These are phyloP conservation scores for Biancaea sappan DNA, from an alignment of 306 rosid genomes.

Conservation along the genomic window DNA sequence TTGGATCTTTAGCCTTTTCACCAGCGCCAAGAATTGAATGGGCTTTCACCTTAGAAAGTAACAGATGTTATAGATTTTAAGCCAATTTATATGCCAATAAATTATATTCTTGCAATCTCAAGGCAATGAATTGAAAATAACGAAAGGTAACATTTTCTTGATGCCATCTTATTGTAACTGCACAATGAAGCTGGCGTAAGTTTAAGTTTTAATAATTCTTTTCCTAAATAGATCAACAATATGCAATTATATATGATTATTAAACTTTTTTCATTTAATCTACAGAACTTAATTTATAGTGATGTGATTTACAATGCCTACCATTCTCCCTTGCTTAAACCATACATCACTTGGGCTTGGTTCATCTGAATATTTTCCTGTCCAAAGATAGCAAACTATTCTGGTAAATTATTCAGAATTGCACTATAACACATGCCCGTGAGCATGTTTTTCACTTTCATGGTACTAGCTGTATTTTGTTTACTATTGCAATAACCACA, in stretches of 20 bases:
- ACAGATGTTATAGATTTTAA: conserved; percentile 10
- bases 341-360: conserved; percentile 88
- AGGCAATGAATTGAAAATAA: conserved; percentile 16
- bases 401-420: conserved; percentile 23
- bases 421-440: not conserved
- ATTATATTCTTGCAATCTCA: not conserved
- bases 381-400: conserved; percentile 14
- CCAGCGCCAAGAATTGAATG: conserved; percentile 55
- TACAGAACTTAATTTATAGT: not conserved
- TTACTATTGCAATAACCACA: not conserved
- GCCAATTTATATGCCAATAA: conserved; percentile 21
- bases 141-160: not conserved
- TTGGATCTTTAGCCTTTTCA: conserved; percentile 90
- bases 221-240: not conserved
- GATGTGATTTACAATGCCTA: conserved; percentile 27
- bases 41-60: conserved; percentile 65
- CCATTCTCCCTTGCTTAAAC: conserved; percentile 84
- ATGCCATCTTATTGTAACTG: not conserved
- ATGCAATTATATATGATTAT: not conserved
- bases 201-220: conserved; percentile 8
- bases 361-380: conserved; percentile 87
- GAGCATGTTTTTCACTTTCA: not conserved
- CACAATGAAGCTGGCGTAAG: not conserved
- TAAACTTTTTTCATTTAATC: not conserved
- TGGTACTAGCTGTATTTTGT: not conserved